A percentile compares a stretch with the other conserved stretches of the same genome.
phyloP scores from a whole-genome alignment of 148 eudicot species.

The Nyssa sinensis region DNA sequence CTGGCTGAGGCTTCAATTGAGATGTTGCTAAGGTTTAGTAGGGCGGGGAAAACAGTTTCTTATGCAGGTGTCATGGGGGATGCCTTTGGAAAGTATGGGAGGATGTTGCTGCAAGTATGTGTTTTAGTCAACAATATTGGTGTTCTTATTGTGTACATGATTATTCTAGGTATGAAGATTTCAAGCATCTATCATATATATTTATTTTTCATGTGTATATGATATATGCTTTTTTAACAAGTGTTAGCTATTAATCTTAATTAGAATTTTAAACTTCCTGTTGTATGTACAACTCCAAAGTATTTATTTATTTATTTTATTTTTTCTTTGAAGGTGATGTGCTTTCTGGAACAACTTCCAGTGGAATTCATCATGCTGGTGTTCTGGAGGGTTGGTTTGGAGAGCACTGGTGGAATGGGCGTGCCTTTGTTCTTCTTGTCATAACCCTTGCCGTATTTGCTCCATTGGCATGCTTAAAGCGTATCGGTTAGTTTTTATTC shows the following conservation, averaged over 20 bases:
- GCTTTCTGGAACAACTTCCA: conserved; percentile 65
- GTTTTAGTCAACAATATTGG: conserved; percentile 70
- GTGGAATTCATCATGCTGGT: conserved; percentile 69
- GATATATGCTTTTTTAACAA: background rate
- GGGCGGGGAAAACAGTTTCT: conserved; percentile 46
- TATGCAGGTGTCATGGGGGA: conserved; percentile 76
- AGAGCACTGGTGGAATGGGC: conserved; percentile 65
- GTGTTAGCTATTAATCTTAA: background rate
- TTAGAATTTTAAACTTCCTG: background rate
- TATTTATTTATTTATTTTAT: background rate
- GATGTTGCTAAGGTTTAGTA: conserved; percentile 64
- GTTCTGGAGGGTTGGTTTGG: conserved; percentile 66
- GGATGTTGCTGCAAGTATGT: conserved; percentile 56
- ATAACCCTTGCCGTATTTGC: conserved; percentile 49
- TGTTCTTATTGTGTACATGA: conserved; percentile 71
- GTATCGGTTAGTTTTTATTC: conserved; percentile 70
- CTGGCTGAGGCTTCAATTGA: conserved; percentile 71
- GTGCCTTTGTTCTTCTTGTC: conserved; percentile 50
- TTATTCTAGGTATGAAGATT: conserved; percentile 59
- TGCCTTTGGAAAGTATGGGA: conserved; percentile 71
- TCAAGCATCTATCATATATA: background rate
- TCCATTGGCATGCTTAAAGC: conserved; percentile 69
- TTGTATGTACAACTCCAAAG: background rate
- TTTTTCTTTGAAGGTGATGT: conserved; percentile 52
- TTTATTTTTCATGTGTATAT: background rate